phyloP scores from a whole-genome alignment of 2,329 filamentous ascomycete species.

The Penicillium nordicum region DNA sequence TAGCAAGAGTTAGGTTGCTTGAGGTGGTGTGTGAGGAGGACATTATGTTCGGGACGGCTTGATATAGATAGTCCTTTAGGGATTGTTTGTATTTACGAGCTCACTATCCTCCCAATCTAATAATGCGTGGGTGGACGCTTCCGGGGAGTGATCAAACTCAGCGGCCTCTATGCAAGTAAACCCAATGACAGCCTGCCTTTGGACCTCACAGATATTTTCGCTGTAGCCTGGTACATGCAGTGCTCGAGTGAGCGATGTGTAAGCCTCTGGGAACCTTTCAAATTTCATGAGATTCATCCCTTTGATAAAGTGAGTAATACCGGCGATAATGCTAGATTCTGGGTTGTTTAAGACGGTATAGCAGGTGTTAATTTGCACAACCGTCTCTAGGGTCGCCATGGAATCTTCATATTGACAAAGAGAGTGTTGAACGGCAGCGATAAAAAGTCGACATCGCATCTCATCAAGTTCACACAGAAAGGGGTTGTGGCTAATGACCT shows the following conservation, averaged over 20 bases:
- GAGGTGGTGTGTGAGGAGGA: too few species aligned
- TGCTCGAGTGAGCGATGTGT: constrained; percentile 13
- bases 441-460: constrained; percentile 14
- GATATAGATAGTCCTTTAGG: not conserved
- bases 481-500: constrained; percentile 1
- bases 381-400: constrained; percentile 4
- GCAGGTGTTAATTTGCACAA: not conserved
- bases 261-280: constrained; percentile 15
- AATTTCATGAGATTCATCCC: constrained; percentile 18
- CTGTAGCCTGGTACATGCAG: constrained; percentile 18
- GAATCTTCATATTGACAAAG: constrained; percentile 13
- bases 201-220: constrained; percentile 13
- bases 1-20: too few species aligned
- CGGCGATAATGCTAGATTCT: constrained; percentile 6
- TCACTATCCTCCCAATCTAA: not conserved
- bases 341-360: not conserved
- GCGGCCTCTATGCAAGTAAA: constrained; percentile 4
- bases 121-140: constrained; percentile 6
- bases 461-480: constrained; percentile 10
- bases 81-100: not conserved
- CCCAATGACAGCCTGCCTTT: constrained; percentile 9
- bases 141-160: not conserved
- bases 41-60: too few species aligned
- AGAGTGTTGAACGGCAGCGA: constrained; percentile 13
- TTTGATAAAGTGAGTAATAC: constrained; percentile 20